phyloP scores from a whole-genome alignment of 2,329 filamentous ascomycete species.

The Alternaria gansuensis region DNA sequence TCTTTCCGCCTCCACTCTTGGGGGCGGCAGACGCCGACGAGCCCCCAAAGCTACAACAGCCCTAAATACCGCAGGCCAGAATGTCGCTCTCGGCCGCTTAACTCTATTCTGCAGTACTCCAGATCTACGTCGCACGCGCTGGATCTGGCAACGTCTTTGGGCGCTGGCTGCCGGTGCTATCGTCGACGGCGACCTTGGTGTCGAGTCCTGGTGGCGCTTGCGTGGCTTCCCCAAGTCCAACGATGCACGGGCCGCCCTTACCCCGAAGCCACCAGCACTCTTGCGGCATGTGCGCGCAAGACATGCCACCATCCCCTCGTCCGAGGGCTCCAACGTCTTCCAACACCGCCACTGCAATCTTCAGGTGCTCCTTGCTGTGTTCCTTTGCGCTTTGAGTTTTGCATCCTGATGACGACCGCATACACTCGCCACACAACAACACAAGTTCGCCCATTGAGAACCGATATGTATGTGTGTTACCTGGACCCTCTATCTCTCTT shows the following conservation, averaged over 20 bases:
- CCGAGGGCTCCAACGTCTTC: background rate
- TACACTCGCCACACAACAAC: slow-evolving; percentile 17
- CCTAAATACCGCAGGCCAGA: slow-evolving; percentile 8
- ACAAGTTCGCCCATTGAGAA: slow-evolving; percentile 21
- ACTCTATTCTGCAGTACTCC: slow-evolving; percentile 16
- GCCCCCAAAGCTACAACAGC: slow-evolving; percentile 7
- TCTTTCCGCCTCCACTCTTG: slow-evolving; percentile 12
- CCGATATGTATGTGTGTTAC: slow-evolving; percentile 24
- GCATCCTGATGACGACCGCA: slow-evolving; percentile 2
- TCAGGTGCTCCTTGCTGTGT: slow-evolving; percentile 3
- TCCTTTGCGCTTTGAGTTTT: background rate
- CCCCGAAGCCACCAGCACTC: slow-evolving; percentile 9
- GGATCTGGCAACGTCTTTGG: slow-evolving; percentile 12
- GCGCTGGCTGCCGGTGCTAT: slow-evolving; percentile 16
- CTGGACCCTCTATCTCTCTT: slow-evolving; percentile 12
- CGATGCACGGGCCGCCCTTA: slow-evolving; percentile 17
- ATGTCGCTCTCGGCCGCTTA: slow-evolving; percentile 17
- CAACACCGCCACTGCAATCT: background rate
- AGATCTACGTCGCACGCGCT: slow-evolving; percentile 20
- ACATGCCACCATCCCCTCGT: slow-evolving; percentile 12
- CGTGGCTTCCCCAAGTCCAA: slow-evolving; percentile 18
- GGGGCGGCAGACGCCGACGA: slow-evolving; percentile 3
- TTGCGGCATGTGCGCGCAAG: slow-evolving; percentile 25
- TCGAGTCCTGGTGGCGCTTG: slow-evolving; percentile 20
- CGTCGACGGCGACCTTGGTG: slow-evolving; percentile 7